Evolutionary conservation across 2,329 filamentous ascomycete genomes (phyloP).

Genomic region (Stemphylium beticola): DNA sequence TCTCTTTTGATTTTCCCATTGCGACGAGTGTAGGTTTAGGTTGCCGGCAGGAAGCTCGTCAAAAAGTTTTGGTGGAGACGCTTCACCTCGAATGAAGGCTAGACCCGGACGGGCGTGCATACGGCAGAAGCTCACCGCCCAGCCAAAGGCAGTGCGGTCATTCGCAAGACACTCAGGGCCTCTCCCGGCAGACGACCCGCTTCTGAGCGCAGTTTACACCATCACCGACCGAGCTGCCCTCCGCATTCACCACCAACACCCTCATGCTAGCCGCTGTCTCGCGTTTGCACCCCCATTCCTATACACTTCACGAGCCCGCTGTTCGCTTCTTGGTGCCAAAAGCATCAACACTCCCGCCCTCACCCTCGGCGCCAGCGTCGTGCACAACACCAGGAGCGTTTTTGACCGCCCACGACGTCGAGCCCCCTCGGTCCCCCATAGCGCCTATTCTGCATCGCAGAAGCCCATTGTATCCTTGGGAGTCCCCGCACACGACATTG

Average conservation of each 20-base stretch:
- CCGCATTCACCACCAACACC: slow-evolving; percentile 8
- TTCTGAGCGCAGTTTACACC: slow-evolving; percentile 25
- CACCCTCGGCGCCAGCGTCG: slow-evolving; percentile 33
- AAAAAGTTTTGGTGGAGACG: slow-evolving; percentile 43
- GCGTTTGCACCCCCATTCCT: slow-evolving; percentile 12
- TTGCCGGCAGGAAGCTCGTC: slow-evolving; percentile 16
- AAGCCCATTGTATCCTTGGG: slow-evolving; percentile 8
- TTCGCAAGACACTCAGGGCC: slow-evolving; percentile 25
- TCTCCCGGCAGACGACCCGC: slow-evolving; percentile 20
- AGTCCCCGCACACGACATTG: slow-evolving; percentile 23
- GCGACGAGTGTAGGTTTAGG: slow-evolving; percentile 19
- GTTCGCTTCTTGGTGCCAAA: slow-evolving; percentile 14
- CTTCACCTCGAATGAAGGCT: slow-evolving; percentile 9
- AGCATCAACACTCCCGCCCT: slow-evolving; percentile 19
- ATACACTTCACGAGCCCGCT: slow-evolving; percentile 8
- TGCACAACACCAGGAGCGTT: slow-evolving; percentile 28
- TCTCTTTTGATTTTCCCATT: slow-evolving; percentile 45
- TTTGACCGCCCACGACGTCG: slow-evolving; percentile 39
- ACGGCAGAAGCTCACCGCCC: slow-evolving; percentile 21
- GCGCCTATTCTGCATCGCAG: slow-evolving; percentile 25
- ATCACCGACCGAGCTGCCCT: slow-evolving; percentile 14
- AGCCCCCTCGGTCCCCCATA: slow-evolving; percentile 17
- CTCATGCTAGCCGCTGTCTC: slow-evolving; percentile 25
- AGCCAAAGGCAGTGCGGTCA: slow-evolving; percentile 20
- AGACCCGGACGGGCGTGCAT: slow-evolving; percentile 3